phyloP scores from a whole-genome alignment of 805 yeast species.

The Kluyveromyces starmeri region DNA sequence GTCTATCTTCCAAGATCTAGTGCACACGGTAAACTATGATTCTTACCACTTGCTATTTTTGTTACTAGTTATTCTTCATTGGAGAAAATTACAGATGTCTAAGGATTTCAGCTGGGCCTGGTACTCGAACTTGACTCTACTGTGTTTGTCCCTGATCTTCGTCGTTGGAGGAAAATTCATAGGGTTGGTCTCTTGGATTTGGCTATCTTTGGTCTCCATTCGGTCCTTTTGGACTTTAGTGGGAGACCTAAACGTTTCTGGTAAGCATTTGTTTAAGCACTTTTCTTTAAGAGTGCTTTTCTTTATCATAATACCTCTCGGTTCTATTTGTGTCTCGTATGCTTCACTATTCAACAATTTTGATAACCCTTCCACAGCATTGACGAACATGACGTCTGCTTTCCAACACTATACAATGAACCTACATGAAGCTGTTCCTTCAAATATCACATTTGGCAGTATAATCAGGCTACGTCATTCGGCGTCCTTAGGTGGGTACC shows the following conservation, averaged over 20 bases:
- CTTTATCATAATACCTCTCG: conserved; percentile 52
- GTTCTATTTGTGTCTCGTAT: conserved; percentile 29
- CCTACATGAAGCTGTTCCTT: conserved; percentile 36
- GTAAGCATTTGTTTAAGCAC: conserved; percentile 33
- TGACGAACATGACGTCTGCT: conserved; percentile 48
- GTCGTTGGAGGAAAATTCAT: conserved; percentile 41
- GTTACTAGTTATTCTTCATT: not conserved
- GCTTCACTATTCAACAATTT: conserved; percentile 11
- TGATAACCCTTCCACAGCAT: conserved; percentile 10
- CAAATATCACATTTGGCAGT: conserved; percentile 67
- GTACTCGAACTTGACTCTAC: not conserved
- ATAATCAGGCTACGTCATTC: conserved; percentile 62
- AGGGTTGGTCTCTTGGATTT: conserved; percentile 57
- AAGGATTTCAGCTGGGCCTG: not conserved
- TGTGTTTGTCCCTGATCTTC: not conserved
- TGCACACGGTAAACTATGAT: not conserved
- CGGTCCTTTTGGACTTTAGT: conserved; percentile 56
- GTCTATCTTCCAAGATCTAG: not conserved
- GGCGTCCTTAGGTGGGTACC: conserved; percentile 61
- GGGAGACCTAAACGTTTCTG: conserved; percentile 54
- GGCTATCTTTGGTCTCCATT: conserved; percentile 46
- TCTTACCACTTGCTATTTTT: conserved; percentile 1
- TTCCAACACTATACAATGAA: conserved; percentile 54
- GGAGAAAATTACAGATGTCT: conserved; percentile 1
- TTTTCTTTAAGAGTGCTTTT: conserved; percentile 36